Evolutionary conservation across 2,329 filamentous ascomycete genomes (phyloP), one percentile per base, ranked within the genome.

Genomic region (Talaromyces sp.): DNA sequence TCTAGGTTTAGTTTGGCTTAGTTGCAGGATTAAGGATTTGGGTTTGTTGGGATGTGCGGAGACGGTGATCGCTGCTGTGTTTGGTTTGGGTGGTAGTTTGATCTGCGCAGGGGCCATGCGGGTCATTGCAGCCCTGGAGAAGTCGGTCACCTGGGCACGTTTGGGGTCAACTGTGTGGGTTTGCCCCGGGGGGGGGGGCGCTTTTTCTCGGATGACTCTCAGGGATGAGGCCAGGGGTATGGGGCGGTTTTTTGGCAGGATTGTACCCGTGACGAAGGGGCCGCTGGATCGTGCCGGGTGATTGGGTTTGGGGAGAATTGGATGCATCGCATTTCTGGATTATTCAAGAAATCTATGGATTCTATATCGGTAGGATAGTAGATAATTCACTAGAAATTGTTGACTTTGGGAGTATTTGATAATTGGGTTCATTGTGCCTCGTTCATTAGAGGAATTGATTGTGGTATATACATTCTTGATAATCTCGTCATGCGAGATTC

Each of bases 61-160:
- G 47, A n/a, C 11, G 29, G 22, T n/a, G 32, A 42, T 37, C 22
- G 19, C 35, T 49, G 29, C 47, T 43, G 13, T 16, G 3, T 43
- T 22, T n/a, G 42, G 42, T 1, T 44, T 44, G 42, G 43, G 30
- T 27, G 20, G 20, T 39, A 39, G 40, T 33, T 33, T 45, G 41
- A 40, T 50, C 22, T 39, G 11, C 40, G 40, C 40, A 50, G 48
- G 48, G 48, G 33, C 41, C 48, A 39, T 44, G 47, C 47, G 37
- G 13, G 37, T 42, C 47, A 49, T 42, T 35, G 24, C 24, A 27
- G 24, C 24, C 24, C 24, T 27, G 9, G 24, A 5, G 17, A 14
- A 19, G 14, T 32, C 17, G 36, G 16, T 33, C 39, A 41, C 20
- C 8, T 22, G 39, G 39, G 19, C 20, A 41, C 39, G 39, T 41